Evolutionary conservation across 179 eudicot genomes (phyloP).

Genomic region (Amaranthus tricolor): DNA sequence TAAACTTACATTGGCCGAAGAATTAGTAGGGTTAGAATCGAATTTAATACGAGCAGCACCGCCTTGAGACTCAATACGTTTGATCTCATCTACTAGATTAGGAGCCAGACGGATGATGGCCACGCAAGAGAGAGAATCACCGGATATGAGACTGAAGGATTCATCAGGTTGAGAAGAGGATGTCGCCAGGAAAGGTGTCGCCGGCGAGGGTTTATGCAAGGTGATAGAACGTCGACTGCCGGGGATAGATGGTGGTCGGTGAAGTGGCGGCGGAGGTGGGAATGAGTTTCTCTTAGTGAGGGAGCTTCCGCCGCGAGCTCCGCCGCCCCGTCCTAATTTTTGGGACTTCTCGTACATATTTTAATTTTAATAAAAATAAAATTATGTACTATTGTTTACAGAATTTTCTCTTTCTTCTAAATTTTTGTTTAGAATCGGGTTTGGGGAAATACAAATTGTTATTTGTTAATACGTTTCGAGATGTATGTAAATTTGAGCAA

Average conservation of each 20-base stretch:
- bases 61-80: slow-evolving; percentile 67
- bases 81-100: slow-evolving; percentile 82
- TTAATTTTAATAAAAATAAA: too few relatives aligned
- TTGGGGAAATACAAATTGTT: too few relatives aligned
- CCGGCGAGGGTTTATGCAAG: slow-evolving; percentile 29
- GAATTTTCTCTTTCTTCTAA: too few relatives aligned
- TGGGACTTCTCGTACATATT: slow-evolving; percentile 65
- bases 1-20: slow-evolving; percentile 22
- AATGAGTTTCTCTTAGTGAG: slow-evolving; percentile 49
- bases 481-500: too few relatives aligned
- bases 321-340: slow-evolving; percentile 54
- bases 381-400: too few relatives aligned
- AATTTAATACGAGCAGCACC: slow-evolving; percentile 76
- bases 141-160: slow-evolving; percentile 56
- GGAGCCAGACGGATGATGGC: slow-evolving; percentile 73
- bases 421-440: too few relatives aligned
- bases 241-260: slow-evolving; percentile 13
- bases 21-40: slow-evolving; percentile 56
- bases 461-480: too few relatives aligned
- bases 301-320: slow-evolving; percentile 26
- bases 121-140: slow-evolving; percentile 55
- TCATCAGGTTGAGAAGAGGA: slow-evolving; percentile 40
- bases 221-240: slow-evolving; percentile 37
- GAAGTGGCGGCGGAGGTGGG: slow-evolving; percentile 43
- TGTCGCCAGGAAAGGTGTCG: slow-evolving; percentile 20